phyloP scores from a whole-genome alignment of 768 basidiomycete genomes.

The Russula sp. region DNA sequence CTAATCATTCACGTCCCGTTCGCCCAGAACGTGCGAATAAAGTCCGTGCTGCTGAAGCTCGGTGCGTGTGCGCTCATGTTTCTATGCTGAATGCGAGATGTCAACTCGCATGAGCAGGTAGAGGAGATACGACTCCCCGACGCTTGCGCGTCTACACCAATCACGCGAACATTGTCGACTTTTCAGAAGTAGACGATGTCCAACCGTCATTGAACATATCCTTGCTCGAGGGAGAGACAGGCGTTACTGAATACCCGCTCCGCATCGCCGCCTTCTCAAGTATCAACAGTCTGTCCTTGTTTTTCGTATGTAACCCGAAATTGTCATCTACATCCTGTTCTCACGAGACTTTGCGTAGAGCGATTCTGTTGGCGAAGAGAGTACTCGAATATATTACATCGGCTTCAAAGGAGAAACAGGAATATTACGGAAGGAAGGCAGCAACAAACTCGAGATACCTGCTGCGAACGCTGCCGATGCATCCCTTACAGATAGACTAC shows the following conservation, averaged over 20 bases:
- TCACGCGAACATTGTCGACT: conserved; percentile 68
- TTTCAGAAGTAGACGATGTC: conserved; percentile 60
- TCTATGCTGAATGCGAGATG: conserved; percentile 10
- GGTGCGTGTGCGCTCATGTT: conserved; percentile 38
- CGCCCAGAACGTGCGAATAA: conserved; percentile 67
- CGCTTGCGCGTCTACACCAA: conserved; percentile 73
- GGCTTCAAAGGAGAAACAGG: conserved; percentile 77
- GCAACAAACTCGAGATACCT: conserved; percentile 62
- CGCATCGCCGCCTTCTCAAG: conserved; percentile 71
- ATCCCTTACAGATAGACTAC: conserved; percentile 50
- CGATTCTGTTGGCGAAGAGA: conserved; percentile 59
- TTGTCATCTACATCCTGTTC: conserved; percentile 5
- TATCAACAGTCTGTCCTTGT: conserved; percentile 65
- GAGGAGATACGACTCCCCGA: conserved; percentile 72
- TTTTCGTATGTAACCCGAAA: conserved; percentile 55
- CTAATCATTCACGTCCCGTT: conserved; percentile 81
- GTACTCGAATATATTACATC: conserved; percentile 65
- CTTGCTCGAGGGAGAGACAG: conserved; percentile 63
- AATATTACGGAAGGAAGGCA: conserved; percentile 49
- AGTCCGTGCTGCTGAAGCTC: conserved; percentile 68
- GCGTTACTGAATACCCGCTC: conserved; percentile 71
- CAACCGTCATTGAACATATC: conserved; percentile 67
- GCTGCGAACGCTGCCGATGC: conserved; percentile 80
- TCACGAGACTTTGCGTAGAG: conserved; percentile 38
- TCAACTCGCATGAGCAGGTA: conserved; percentile 38